Evolutionary conservation across 129 eudicot genomes (phyloP), one percentile per base, ranked within the genome.

Genomic region (Arctium lappa): DNA sequence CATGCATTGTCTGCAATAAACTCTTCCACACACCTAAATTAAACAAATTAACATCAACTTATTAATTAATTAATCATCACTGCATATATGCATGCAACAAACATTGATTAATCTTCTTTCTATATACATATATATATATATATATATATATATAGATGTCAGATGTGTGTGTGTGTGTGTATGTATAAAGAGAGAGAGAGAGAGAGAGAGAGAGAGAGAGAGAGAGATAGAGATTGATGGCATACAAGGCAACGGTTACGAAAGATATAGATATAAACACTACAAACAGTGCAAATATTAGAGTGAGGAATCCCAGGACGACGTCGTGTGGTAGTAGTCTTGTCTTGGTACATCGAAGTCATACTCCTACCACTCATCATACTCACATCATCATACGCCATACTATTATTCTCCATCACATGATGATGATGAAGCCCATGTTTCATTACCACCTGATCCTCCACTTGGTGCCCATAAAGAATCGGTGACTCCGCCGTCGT

Each of bases 241-340:
- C 66, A 75, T 87, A 90, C 97, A 89, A 92, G 81, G 83, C 97
- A 92, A 73, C 97, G 92, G 29, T 90, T 89, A 33, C 94, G 94
- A 36, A 86, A 90, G 56, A 92, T 62, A 32, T 92, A 92, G 82
- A 90, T 84, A 76, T 90, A 90, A 18, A 79, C 82, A 34, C 89
- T 87, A 53, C 97, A 93, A 13, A 93, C 85, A 77, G 93, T 69
- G 83, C 97, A 93, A n/a, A 93, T 89, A 75, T 93, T 93, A 11
- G 97, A 93, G 90, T 93, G 97, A 66, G 97, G 97, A 69, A 93
- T 83, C 80, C 97, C 97, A 4, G 95, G 92, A 48, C 97, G 87
- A 18, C 92, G 88, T 72, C 93, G 89, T 42, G 29, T 3, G 0
- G 27, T 8, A 44, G 84, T 89, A 3, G 75, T 82, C 81, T 86